Conservation (phyloP, 441 rosid genomes). For the Aleurites moluccanus region DNA sequence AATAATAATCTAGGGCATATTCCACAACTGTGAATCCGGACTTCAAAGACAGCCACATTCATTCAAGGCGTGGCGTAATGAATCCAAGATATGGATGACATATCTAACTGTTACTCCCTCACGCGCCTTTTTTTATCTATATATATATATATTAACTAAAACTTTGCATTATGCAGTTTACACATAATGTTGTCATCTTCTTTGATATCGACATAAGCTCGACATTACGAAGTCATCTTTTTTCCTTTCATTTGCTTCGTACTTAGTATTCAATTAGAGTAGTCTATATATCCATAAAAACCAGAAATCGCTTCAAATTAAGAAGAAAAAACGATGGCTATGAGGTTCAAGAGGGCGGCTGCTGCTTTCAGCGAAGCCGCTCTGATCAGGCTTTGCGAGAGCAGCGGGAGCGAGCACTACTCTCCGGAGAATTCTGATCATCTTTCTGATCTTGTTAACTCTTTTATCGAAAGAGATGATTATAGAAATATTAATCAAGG, state of each 20-base stretch:
- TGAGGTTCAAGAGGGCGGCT: conserved; percentile 41
- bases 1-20: not conserved
- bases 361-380: conserved; percentile 56
- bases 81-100: not conserved
- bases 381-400: conserved; percentile 42
- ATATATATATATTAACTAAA: not conserved
- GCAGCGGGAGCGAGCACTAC: conserved; percentile 71
- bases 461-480: conserved; percentile 57
- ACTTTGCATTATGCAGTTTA: not conserved
- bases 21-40: not conserved
- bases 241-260: not conserved
- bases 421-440: conserved; percentile 36
- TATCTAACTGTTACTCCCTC: not conserved
- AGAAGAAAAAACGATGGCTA: conserved; percentile 21
- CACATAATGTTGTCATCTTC: conserved; percentile 7
- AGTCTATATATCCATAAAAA: not conserved
- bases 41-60: not conserved
- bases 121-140: not conserved
- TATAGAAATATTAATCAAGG: not conserved
- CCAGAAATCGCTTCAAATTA: not conserved
- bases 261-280: too few relatives aligned
- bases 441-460: conserved; percentile 67
- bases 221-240: not conserved
- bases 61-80: not conserved
- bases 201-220: conserved; percentile 15